Conservation (phyloP, 345 rosid species). For the Populus pruinosa region DNA sequence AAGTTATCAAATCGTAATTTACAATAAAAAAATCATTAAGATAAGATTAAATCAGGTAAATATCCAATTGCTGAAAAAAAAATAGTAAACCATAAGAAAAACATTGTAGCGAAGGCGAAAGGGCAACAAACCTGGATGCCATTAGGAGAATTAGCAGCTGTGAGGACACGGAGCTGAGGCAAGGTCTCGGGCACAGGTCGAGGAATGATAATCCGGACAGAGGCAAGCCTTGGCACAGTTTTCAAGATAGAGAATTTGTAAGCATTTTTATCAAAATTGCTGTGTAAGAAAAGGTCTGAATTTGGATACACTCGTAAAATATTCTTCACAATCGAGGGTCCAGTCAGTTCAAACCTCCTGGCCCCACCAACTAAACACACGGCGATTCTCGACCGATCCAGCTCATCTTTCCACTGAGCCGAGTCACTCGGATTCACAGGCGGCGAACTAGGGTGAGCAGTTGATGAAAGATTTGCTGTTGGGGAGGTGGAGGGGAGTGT, state of each 20-base stretch:
- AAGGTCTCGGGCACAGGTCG: constrained; percentile 44
- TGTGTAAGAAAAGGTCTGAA: constrained; percentile 82
- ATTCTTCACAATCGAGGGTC: constrained; percentile 76
- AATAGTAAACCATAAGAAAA: background rate
- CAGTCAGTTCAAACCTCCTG: constrained; percentile 82
- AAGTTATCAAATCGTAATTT: background rate
- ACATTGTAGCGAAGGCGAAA: no score
- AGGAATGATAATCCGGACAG: constrained; percentile 68
- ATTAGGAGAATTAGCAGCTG: constrained; percentile 69
- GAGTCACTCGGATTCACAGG: background rate
- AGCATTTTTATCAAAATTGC: constrained; percentile 63
- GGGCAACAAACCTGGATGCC: constrained; percentile 72
- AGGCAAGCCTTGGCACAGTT: constrained; percentile 57
- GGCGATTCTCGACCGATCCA: constrained; percentile 51
- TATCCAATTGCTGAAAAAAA: background rate
- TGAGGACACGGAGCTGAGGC: constrained; percentile 62
- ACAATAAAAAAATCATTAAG: background rate
- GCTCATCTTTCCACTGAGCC: background rate
- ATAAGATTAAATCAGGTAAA: background rate
- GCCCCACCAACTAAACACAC: constrained; percentile 96
- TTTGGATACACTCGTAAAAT: constrained; percentile 62
- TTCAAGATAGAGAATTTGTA: constrained; percentile 66
- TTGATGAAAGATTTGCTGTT: background rate
- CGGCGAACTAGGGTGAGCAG: background rate
- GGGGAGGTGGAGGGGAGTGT: background rate